Evolutionary conservation across 108 stramenopile species (phyloP), one percentile per base, ranked within the genome.

Genomic region (Cyclotella choctawhatcheeana): DNA sequence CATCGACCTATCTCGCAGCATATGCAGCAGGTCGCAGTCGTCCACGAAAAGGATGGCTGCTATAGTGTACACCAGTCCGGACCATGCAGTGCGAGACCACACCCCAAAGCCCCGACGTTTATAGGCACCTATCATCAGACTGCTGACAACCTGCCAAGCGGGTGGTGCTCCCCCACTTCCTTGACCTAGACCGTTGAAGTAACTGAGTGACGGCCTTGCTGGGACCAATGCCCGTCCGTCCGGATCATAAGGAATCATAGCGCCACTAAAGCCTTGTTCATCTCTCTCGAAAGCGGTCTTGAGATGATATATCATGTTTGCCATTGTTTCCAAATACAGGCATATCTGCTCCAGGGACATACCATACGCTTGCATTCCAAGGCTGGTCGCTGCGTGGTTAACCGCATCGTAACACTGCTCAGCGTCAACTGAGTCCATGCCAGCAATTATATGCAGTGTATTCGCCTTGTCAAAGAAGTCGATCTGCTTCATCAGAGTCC

Each of bases 111-210:
- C 69, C 3, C 20, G 10, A 3, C 20, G 26, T 26, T 16, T 32
- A 17, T 71, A 71, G 5, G 58, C 69, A 20, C 44, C 56, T 0
- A 71, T n/a, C 21, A 71, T 59, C 20, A 60, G 29, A 35, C 34
- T 26, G 27, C 53, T 54, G 4, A 54, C 25, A 54, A 54, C 53
- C 53, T 54, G 53, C 53, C 53, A 54, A 14, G 27, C 27, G 27
- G 53, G 27, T 27, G 53, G 53, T 2, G 53, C 53, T 7, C 53
- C 53, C 5, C 53, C 53, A 16, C 53, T 54, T 7, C 53, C 27
- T 7, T 54, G 53, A 24, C 53, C 53, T 5, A 54, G 27, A 5
- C 53, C 53, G 27, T 16, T 5, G 26, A 54, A 29, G 27, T 54
- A 54, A 35, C 35, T 37, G 2, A 16, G 2, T 2, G n/a, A n/a